Base-by-base conservation (phyloP, 306 rosid species). In the Cucurbita pepo region DNA sequence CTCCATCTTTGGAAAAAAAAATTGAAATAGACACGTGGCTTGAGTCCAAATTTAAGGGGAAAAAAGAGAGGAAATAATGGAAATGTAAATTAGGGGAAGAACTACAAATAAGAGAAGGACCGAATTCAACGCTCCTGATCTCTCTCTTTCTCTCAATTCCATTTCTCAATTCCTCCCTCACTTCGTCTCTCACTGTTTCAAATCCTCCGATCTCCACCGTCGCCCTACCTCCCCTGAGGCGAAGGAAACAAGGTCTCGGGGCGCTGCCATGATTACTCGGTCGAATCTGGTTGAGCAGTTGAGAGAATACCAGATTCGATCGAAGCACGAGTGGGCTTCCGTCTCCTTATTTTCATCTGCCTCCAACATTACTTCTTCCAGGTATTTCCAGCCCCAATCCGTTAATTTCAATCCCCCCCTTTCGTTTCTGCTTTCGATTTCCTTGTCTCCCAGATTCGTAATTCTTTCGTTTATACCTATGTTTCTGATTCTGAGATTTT, bases 251-350 rank as follows among this genome's bases (percentile, higher is more conserved):
- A 44, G 59, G 78, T 21, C 55, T 51, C 40, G 64, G 80, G 44
- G 61, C 50, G 19, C 50, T 22, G 83, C 77, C 74, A 95, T 95
- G 99, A 95, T 95, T 81, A 91, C 99, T 69, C 88, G 99, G 85
- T 95, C 99, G 87, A 95, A 95, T 91, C 96, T 95, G 76, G 99
- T 90, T 12, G 99, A 95, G 76, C 97, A 91, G 89, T 85, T 95
- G 73, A 78, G 97, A 55, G 99, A 95, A 81, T 95, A 95, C 82
- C 99, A 95, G 90, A 86, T 95, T 89, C 92, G 99, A 95, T 95
- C 99, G 73, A 95, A 95, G 79, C 96, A 86, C 77, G 97, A 95
- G 25, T 91, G 97, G 99, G 95, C 99, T 50, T 89, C 97, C 79
- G 83, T 91, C 84, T 95, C 97, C 77, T 95, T 95, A 90, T 89